Percentiles rank a stretch among this genome's conserved stretches.
phyloP scores from a whole-genome alignment of 2,329 filamentous ascomycete genomes.

The Colletotrichum kahawae region DNA sequence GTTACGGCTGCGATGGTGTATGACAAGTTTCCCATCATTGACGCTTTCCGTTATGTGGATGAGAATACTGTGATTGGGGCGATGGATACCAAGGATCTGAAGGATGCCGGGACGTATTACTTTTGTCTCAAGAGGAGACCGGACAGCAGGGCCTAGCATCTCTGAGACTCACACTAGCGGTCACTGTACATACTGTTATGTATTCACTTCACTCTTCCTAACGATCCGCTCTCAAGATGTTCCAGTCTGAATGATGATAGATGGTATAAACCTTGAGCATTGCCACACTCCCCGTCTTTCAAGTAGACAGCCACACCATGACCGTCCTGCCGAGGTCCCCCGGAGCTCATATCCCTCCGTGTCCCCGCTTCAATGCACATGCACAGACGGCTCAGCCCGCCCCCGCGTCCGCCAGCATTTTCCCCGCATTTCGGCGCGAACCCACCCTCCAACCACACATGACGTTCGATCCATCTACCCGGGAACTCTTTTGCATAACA shows the following conservation, averaged over 20 bases:
- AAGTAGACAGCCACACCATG: background rate
- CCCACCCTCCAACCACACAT: background rate
- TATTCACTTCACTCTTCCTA: background rate
- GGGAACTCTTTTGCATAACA: background rate
- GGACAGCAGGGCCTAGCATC: background rate
- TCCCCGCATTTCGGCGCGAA: background rate
- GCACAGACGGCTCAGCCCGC: background rate
- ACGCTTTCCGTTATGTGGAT: slow-evolving; percentile 32
- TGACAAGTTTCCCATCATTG: slow-evolving; percentile 33
- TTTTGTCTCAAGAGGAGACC: slow-evolving; percentile 26
- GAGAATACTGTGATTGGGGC: slow-evolving; percentile 30
- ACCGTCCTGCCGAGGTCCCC: background rate
- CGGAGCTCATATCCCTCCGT: background rate
- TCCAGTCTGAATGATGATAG: background rate
- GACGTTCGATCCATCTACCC: background rate
- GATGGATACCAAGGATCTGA: slow-evolving; percentile 28
- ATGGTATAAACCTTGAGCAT: background rate
- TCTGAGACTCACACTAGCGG: fast-evolving
- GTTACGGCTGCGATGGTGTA: slow-evolving; percentile 34
- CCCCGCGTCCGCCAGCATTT: background rate
- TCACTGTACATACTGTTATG: background rate
- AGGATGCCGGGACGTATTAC: slow-evolving; percentile 26
- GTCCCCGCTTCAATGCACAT: background rate
- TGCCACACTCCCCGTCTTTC: too few species aligned
- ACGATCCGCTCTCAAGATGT: too few species aligned